Evolutionary conservation across 768 basidiomycete genomes (phyloP), one percentile per base, ranked within the genome.

Genomic region (Rhodotorula taiwanensis): DNA sequence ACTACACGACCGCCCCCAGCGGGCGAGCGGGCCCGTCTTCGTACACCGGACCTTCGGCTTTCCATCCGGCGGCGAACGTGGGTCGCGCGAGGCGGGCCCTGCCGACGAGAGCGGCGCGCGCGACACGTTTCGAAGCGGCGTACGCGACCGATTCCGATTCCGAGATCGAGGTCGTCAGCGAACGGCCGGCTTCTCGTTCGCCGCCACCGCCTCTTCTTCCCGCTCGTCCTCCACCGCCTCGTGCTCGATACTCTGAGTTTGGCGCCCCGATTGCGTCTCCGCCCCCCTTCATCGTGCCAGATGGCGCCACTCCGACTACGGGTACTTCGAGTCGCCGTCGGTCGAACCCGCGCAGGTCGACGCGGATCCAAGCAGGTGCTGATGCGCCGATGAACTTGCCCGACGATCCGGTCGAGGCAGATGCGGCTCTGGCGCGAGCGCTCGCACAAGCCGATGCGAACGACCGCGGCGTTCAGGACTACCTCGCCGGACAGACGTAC

Each of bases 231-330:
- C n/a, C n/a, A n/a, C n/a, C n/a, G n/a, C n/a, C n/a, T n/a, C n/a
- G n/a, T n/a, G n/a, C 27, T 15, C 53, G 27, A 33, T 18, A 16
- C 15, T 44, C 31, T 15, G 27, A 18, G 23, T 31, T 58, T 39
- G 30, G 21, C 36, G n/a, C 27, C 51, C 21, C 31, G 28, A 16
- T 45, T n/a, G 28, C 16, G 23, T 56, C 55, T 13, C 55, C 55
- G 6, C 55, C 55, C 11, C 55, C 55, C 15, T 56, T 27, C 55
- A 33, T 60, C 59, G 43, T 54, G 36, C 45, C 44, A 7, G 20
- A 34, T 27, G 13, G 27, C 34, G 27, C 52, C 4, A 41, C 52
- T 28, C 9, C 58, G 20, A n/a, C 39, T 14, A n/a, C 20, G n/a
- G n/a, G 14, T 28, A 25, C n/a, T 21, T 42, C 20, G 5, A 20